Evolutionary conservation across 1,284 basidiomycete species (phyloP), one percentile per base, ranked within the genome.

Genomic region (Malassezia japonica): DNA sequence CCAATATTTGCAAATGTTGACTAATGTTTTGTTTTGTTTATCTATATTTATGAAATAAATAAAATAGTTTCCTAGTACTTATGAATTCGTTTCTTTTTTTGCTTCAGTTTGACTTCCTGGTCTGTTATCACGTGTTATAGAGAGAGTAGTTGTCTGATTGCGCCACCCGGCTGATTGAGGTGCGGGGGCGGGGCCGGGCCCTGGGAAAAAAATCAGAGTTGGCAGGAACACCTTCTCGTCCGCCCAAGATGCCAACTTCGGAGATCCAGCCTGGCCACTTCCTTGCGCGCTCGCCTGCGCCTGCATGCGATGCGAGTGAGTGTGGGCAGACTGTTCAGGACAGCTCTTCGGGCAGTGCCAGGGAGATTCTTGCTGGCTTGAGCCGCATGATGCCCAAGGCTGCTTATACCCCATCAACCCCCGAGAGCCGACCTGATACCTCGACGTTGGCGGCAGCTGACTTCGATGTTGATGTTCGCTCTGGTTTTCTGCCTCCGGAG

Each of bases 401-500:
- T 2, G 42, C 31, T 4, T 33, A 12, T 15, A 21, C 24, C 2
- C 31, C 42, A 8, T 13, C 10, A 12, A 13, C 18, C 7, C 15
- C 29, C 6, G 25, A 24, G 6, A 20, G 10, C 20, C 42, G 15
- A 76, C 77, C 31, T 6, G 87, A 90, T 72, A 87, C 84, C 4
- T 82, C 85, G 10, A 89, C 87, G 4, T 81, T 90, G 48, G 86
- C 87, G 12, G 84, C 87, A 4, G 87, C 90, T 70, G 90, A 95
- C 77, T 95, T 89, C 77, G 89, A 94, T 71, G 85, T 95, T 59
- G 87, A 92, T 69, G 86, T 86, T 1, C 78, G 83, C 20, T 88
- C 88, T 0, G 91, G 91, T 0, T 95, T 96, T 72, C 82, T 95
- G 78, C 90, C 91, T 1, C 85, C 86, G 0, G 79, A 84, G 27